These are phyloP conservation scores for Wickerhamiella australiensis DNA, from an alignment of 805 yeast species.

Conservation along the genomic window DNA sequence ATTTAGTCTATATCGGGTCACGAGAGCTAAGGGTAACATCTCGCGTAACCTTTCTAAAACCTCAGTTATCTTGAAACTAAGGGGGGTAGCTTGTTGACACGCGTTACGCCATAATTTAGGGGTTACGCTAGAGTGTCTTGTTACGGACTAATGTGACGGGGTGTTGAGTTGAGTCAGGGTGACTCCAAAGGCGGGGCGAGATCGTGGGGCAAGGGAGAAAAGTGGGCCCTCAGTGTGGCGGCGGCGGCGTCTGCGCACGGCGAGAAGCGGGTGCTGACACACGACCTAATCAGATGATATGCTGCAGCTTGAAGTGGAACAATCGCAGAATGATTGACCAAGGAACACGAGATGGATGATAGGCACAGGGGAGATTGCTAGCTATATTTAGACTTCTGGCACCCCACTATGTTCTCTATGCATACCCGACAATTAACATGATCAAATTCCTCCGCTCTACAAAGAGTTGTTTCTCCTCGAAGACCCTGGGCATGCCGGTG, in stretches of 20 bases:
- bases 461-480: no score
- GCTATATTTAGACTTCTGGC: no score
- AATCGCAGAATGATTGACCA: no score
- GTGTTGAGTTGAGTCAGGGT: conserved; percentile 3
- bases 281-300: background rate
- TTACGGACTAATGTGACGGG: background rate
- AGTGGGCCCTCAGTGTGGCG: background rate
- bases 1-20: background rate
- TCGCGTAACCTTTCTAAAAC: background rate
- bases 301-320: no score
- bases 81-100: background rate
- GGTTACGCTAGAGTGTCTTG: background rate
- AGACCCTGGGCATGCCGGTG: background rate
- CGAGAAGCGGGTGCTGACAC: background rate
- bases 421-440: no score
- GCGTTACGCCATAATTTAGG: background rate
- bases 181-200: background rate
- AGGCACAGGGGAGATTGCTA: no score
- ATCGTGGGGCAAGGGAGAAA: background rate
- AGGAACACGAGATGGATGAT: no score
- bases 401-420: no score
- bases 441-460: no score
- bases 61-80: background rate
- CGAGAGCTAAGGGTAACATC: background rate
- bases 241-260: no score